Evolutionary conservation across 2,329 filamentous ascomycete genomes (phyloP).

Genomic region (Ophiostoma perfectum): DNA sequence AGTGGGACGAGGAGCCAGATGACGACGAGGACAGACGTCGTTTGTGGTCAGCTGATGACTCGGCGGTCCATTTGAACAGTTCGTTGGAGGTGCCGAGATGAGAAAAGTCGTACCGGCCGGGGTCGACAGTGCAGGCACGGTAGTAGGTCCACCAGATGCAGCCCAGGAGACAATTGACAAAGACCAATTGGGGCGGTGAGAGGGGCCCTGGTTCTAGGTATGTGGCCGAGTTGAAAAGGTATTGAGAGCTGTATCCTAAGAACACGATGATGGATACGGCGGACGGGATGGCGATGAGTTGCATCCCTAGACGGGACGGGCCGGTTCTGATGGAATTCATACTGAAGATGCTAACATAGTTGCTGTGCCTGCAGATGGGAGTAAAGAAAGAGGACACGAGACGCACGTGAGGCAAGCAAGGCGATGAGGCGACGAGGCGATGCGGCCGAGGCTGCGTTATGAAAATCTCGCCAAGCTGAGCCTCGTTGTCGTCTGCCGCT

Average conservation of each 20-base stretch:
- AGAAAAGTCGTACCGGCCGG: conserved; percentile 48
- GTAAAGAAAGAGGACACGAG: neutral
- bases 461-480: neutral
- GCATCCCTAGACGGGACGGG: conserved; percentile 42
- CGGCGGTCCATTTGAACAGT: neutral
- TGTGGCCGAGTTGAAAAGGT: conserved; percentile 57
- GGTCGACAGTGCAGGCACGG: conserved; percentile 51
- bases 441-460: neutral
- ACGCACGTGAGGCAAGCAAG: neutral
- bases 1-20: conserved; percentile 15
- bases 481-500: neutral
- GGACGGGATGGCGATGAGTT: conserved; percentile 60
- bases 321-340: conserved; percentile 31
- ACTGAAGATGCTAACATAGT: neutral
- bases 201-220: conserved; percentile 57
- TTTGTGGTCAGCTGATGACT: neutral
- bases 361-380: neutral
- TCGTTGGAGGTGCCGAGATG: neutral
- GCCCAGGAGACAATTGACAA: conserved; percentile 61
- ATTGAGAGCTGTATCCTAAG: conserved; percentile 67
- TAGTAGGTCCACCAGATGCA: conserved; percentile 67
- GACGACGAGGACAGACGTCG: conserved; percentile 17
- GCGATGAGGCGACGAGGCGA: neutral
- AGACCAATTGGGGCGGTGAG: conserved; percentile 48
- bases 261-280: conserved; percentile 63